A percentile compares a stretch with the other conserved stretches of the same genome.
Evolutionary conservation across 257 asterid genomes (phyloP).

Genomic region (Cynanchum wilfordii): DNA sequence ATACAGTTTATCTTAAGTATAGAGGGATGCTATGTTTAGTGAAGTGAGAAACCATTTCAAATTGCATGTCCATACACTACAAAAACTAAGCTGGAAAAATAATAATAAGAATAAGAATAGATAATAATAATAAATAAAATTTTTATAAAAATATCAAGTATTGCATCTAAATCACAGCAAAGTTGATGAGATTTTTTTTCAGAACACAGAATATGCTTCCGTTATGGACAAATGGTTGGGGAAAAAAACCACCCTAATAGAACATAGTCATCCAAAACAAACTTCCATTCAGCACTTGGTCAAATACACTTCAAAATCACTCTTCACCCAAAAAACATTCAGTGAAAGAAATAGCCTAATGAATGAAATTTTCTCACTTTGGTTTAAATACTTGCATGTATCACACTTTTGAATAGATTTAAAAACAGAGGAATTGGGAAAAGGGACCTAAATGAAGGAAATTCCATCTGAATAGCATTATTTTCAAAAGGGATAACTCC

Average conservation of each 20-base stretch:
- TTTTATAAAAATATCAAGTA: not conserved
- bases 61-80: not conserved
- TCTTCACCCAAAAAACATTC: not conserved
- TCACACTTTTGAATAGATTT: not conserved
- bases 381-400: too few relatives aligned
- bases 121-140: too few relatives aligned
- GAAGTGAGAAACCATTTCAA: not conserved
- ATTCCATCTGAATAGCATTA: too few relatives aligned
- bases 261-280: not conserved
- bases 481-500: not conserved
- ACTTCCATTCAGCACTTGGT: not conserved
- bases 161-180: not conserved
- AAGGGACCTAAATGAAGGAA: not conserved
- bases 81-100: not conserved
- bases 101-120: too few relatives aligned
- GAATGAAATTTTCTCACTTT: not conserved
- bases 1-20: not conserved
- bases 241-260: too few relatives aligned
- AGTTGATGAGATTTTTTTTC: not conserved
- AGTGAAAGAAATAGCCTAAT: not conserved
- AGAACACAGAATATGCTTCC: not conserved
- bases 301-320: not conserved
- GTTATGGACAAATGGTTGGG: not conserved
- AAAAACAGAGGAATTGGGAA: not conserved
- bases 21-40: not conserved